Base-by-base conservation (phyloP, 176 grass and related monocot species). In the Lolium rigidum region DNA sequence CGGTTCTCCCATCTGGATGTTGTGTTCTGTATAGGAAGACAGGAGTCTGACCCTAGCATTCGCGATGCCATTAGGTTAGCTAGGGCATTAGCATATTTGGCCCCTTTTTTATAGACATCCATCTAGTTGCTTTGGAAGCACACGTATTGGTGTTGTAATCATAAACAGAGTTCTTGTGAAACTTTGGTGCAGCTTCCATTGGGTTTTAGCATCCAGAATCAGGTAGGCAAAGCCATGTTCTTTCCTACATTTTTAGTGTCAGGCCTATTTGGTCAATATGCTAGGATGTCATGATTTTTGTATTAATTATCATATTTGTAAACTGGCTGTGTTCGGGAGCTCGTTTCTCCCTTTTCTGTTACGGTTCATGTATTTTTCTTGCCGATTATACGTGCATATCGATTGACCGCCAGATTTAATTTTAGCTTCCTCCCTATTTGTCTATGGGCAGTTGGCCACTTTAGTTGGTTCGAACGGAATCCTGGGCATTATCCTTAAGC, bases 11-110 rank as follows among this genome's bases (percentile, higher is more conserved):
- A 31, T 69, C 76, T 81, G 71, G 85, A 87, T 61, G 68, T 44
- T 74, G 60, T 44, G 58, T 68, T 81, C 65, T 91, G 86, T 91
- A 91, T 84, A 91, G 82, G 87, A 85, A 91, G 39, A 80, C 11
- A 20, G 59, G 79, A 86, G 72, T 16, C 80, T 76, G 22, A 80
- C 87, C 48, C 28, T 88, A 87, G 89, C 76, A 70, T 84, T 65
- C 70, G 50, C 66, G 41, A 44, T 43, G 44, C 31, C 71, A 64
- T 78, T 82, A 85, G 89, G 21, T 81, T 88, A 78, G 70, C 52
- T 52, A 85, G 35, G 82, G 85, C 54, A 48, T 56, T 48, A 83
- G 82, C 62, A 47, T 78, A 47, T 81, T 37, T 70, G 61, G 44
- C 22, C 62, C 24, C 5, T 56, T 74, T 24, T 31, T 22, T 88